Evolutionary conservation across 345 rosid species (phyloP), one percentile per base, ranked within the genome.

Genomic region (Syzygium aromaticum): DNA sequence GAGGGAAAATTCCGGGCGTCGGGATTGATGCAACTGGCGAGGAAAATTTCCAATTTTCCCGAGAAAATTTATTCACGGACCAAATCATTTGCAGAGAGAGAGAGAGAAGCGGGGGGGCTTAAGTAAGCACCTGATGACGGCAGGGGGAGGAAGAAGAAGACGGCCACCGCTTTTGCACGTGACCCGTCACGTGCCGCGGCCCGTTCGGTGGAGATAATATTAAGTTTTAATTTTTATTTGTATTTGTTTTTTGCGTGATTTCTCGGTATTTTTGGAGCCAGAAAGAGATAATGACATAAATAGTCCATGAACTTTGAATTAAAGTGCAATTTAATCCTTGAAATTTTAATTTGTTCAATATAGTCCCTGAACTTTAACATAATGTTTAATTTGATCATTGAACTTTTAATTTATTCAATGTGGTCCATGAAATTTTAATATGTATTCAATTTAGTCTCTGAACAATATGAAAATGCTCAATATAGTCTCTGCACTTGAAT

Each of bases 1-100:
- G 51, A 28, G 33, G 78, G 80, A 73, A 73, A 73, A 73, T 73
- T 2, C 49, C 82, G 11, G 11, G 11, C 52, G 49, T 73, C 51
- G 87, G 89, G 90, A 91, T 88, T 88, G 92, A 84, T 85, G 91
- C 89, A 87, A 88, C 80, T 86, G 73, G 86, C 85, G 88, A 87
- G 88, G 80, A 85, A 52, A 73, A 10, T 73, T 5, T 28, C 4
- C 49, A 73, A 38, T 73, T 73, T 38, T 17, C 14, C 82, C 49
- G 49, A 73, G 82, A 73, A 73, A 73, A 73, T 73, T 67, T 2
- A 13, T 4, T 73, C 6, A 3, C 11, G 46, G 27, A 13, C 38
- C 49, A 38, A 73, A 73, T 73, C 46, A 43, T 73, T 73, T 73
- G 63, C 1, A 19, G 49, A 33, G 78, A 19, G 49, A 30, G 2